Base-by-base conservation (phyloP, 176 grass and related monocot species). In the Bonia amplexicaulis region DNA sequence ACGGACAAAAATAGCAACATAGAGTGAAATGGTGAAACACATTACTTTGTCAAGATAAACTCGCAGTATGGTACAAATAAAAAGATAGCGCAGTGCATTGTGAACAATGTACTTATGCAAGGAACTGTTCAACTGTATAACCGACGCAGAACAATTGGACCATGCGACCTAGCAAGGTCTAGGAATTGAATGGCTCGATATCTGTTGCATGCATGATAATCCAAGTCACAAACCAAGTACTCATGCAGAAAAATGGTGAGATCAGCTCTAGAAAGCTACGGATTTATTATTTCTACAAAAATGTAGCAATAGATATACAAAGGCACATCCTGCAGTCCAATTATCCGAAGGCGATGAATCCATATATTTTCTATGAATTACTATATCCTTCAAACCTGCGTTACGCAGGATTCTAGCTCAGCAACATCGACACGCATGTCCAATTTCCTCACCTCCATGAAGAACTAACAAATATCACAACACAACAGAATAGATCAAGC, bases 301-400 rank as follows among this genome's bases (percentile, higher is more conserved):
- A 73, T 82, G 75, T 73, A 83, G 39, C 19, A 45, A 44, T 74
- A 71, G 10, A 67, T 77, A 66, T 86, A 87, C 80, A 90, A 44
- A 74, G 25, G 19, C 20, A 57, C 19, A 70, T 33, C 17, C 23
- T 9, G 0, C 9, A 20, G 63, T 80, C 62, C 57, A 87, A 71
- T 76, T 64, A 80, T 62, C 76, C 63, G 80, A 51, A 54, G 71
- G 27, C 80, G 76, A 81, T 80, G 44, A 63, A 87, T 80, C 76
- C 85, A 84, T 84, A 76, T 87, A 40, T 71, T 58, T 69, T 77
- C 69, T 82, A 80, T 53, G 27, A 92, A 86, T 69, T 68, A 83
- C 79, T 82, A 61, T 53, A 85, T 63, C 61, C 15, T 81, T 49
- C 68, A 61, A 65, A n/a, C 88, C 82, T 59, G 60, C 69, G 52